Evolutionary conservation across 1,139 yeast species (phyloP).

Genomic region (Candida frijolesensis): DNA sequence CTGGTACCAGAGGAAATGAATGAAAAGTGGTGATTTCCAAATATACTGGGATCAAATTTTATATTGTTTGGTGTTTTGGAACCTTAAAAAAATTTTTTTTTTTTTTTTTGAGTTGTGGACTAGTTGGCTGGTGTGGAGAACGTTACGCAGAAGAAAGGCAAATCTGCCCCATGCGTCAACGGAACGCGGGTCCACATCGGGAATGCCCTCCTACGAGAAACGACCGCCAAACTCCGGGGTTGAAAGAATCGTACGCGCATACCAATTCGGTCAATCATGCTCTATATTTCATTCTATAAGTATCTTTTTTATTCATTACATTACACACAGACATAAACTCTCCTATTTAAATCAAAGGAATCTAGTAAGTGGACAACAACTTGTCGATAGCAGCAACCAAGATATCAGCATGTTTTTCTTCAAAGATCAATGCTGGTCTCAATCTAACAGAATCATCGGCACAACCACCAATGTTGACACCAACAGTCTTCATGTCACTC

Average conservation of each 20-base stretch:
- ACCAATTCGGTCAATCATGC: too few relatives aligned
- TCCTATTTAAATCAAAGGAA: not conserved
- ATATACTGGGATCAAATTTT: too few relatives aligned
- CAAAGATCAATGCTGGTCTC: slow-evolving; percentile 76
- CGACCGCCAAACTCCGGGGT: not conserved
- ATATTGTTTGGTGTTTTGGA: too few relatives aligned
- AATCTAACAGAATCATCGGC: slow-evolving; percentile 73
- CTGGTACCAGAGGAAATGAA: too few relatives aligned
- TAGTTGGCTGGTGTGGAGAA: too few relatives aligned
- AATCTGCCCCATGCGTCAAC: not conserved
- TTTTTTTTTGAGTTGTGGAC: not conserved
- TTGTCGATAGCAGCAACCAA: slow-evolving; percentile 53
- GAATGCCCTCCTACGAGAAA: not conserved
- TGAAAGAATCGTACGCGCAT: not conserved
- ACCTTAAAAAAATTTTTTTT: not conserved
- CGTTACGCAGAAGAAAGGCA: not conserved
- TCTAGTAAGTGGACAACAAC: slow-evolving; percentile 42
- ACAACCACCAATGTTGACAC: slow-evolving; percentile 82
- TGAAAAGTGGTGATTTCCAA: too few relatives aligned
- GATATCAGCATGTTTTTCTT: slow-evolving; percentile 74
- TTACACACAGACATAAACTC: not conserved
- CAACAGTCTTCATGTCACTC: slow-evolving; percentile 55
- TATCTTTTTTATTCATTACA: not conserved
- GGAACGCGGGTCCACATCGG: slow-evolving; percentile 1
- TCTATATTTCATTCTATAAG: not conserved